phyloP scores from a whole-genome alignment of 2,329 filamentous ascomycete species.

The Neopestalotiopsis rosae region DNA sequence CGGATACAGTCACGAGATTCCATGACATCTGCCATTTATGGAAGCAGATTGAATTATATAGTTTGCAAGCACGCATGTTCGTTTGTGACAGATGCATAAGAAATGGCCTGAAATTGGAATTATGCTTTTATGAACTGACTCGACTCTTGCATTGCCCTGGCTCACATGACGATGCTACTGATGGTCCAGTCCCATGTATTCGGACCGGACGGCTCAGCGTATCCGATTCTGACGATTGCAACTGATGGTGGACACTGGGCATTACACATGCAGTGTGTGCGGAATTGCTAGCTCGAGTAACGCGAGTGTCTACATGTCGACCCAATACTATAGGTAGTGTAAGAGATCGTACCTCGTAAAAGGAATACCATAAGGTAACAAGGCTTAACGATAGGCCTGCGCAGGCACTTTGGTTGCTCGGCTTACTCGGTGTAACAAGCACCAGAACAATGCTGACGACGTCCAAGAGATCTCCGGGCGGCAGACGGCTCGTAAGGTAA shows the following conservation, averaged over 20 bases:
- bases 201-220: not conserved
- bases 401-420: not conserved
- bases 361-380: not conserved
- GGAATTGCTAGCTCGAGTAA: too few species aligned
- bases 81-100: not conserved
- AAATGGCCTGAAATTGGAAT: not conserved
- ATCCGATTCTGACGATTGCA: not conserved
- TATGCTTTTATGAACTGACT: not conserved
- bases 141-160: not conserved
- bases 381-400: not conserved
- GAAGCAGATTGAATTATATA: not conserved
- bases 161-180: not conserved
- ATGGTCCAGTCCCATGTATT: not conserved
- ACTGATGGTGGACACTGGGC: too few species aligned
- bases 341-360: not conserved
- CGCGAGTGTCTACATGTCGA: not conserved
- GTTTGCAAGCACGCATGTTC: not conserved
- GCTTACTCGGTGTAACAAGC: constrained; percentile 1
- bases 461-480: not conserved
- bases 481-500: not conserved
- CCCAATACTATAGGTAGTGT: not conserved
- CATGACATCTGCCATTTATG: not conserved
- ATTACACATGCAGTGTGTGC: too few species aligned
- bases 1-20: not conserved
- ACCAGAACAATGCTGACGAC: not conserved